Evolutionary conservation across 192 early-diverging fungal genomes (phyloP).

Genomic region (Blastocladiella britannica): DNA sequence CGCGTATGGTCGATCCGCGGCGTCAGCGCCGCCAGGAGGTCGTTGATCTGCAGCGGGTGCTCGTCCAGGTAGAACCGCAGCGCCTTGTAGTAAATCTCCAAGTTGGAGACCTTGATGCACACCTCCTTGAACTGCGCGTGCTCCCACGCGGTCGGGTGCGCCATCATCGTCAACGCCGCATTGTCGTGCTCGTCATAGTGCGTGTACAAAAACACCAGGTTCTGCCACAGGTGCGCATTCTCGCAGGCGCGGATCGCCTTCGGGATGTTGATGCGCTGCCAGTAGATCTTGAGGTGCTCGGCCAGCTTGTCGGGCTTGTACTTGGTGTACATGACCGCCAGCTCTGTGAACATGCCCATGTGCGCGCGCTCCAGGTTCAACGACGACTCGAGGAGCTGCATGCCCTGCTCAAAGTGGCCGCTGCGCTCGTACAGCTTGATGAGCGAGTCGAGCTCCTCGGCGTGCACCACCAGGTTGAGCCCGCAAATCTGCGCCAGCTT

Average conservation of each 20-base stretch:
- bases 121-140: slow-evolving; percentile 92
- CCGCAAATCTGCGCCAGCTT: slow-evolving; percentile 95
- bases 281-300: slow-evolving; percentile 94
- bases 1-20: slow-evolving; percentile 89
- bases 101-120: slow-evolving; percentile 87
- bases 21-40: slow-evolving; percentile 70
- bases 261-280: slow-evolving; percentile 94
- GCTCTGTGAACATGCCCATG: slow-evolving; percentile 99
- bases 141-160: slow-evolving; percentile 88
- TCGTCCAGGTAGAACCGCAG: slow-evolving; percentile 89
- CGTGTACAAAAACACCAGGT: slow-evolving; percentile 94
- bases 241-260: slow-evolving; percentile 95
- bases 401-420: slow-evolving; percentile 82
- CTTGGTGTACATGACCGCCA: slow-evolving; percentile 92
- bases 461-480: slow-evolving; percentile 84
- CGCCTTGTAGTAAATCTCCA: slow-evolving; percentile 97
- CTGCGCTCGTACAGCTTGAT: slow-evolving; percentile 67
- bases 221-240: slow-evolving; percentile 82
- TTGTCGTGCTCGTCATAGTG: slow-evolving; percentile 99
- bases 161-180: slow-evolving; percentile 85
- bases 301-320: slow-evolving; percentile 86
- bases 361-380: slow-evolving; percentile 92
- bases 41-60: slow-evolving; percentile 84
- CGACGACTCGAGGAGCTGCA: slow-evolving; percentile 75
- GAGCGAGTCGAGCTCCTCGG: slow-evolving; percentile 83